phyloP scores from a whole-genome alignment of 2,329 filamentous ascomycete genomes.

The Colletotrichum sp. region DNA sequence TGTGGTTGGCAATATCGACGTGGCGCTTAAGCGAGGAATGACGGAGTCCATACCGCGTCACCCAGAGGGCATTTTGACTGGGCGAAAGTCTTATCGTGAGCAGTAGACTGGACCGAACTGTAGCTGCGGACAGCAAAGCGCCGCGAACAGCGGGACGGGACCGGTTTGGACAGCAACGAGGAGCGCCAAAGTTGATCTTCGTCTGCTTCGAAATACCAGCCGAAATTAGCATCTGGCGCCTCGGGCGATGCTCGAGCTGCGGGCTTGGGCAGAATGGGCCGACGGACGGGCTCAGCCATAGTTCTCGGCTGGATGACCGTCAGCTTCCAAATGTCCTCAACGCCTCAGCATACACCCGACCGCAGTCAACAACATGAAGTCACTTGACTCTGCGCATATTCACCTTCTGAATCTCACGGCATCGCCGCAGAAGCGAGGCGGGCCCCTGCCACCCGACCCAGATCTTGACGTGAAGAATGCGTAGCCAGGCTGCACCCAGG shows the following conservation, averaged over 20 bases:
- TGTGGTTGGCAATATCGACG: slow-evolving; percentile 3
- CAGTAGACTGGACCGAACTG: background rate
- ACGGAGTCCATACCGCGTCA: background rate
- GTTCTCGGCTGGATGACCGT: background rate
- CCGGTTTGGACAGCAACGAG: background rate
- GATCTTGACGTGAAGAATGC: background rate
- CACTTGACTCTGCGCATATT: slow-evolving; percentile 14
- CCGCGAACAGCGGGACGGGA: background rate
- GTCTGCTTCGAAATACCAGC: background rate
- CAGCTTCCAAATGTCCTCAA: background rate
- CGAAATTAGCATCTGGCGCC: background rate
- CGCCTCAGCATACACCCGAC: background rate
- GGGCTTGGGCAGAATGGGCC: background rate
- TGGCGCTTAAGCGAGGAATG: background rate
- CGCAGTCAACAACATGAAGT: background rate
- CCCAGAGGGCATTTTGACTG: background rate
- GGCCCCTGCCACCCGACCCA: background rate
- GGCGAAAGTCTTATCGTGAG: background rate
- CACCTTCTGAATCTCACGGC: background rate
- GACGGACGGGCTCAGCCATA: background rate
- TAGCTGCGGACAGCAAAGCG: background rate
- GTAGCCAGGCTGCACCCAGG: background rate
- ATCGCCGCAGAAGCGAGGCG: slow-evolving; percentile 5
- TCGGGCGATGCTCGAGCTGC: background rate
- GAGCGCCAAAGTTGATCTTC: background rate